Evolutionary conservation across 768 basidiomycete genomes (phyloP).

Genomic region (Gyrodon lividus): DNA sequence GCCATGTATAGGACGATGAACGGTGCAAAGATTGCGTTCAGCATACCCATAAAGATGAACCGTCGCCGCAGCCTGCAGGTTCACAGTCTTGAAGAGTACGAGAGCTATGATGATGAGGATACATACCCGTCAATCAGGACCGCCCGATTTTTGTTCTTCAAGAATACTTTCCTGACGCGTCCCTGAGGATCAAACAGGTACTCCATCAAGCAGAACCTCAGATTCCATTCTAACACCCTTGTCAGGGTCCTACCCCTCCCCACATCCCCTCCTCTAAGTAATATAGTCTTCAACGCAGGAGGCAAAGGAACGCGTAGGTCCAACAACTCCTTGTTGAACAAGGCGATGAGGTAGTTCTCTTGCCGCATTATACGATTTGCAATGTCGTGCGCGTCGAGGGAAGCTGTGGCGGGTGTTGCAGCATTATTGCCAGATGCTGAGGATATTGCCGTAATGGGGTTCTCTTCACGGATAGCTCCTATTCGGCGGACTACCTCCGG

Average conservation of each 20-base stretch:
- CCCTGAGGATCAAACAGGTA: conserved; percentile 93
- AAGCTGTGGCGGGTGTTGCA: conserved; percentile 71
- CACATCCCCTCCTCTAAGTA: conserved; percentile 43
- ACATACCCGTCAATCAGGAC: conserved; percentile 82
- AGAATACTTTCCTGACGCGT: conserved; percentile 84
- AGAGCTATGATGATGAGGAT: not conserved
- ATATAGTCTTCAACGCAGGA: conserved; percentile 46
- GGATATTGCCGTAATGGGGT: conserved; percentile 87
- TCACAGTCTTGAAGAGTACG: conserved; percentile 1
- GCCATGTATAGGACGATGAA: conserved; percentile 96
- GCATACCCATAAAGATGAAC: conserved; percentile 94
- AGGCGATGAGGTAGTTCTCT: conserved; percentile 96
- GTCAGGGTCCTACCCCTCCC: conserved; percentile 82
- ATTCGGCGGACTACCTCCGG: conserved; percentile 91
- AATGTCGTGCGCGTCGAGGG: conserved; percentile 96
- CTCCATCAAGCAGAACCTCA: conserved; percentile 92
- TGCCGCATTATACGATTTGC: conserved; percentile 97
- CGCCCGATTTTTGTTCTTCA: conserved; percentile 78
- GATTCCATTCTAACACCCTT: conserved; percentile 93
- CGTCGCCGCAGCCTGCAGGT: conserved; percentile 67
- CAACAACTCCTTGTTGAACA: conserved; percentile 96
- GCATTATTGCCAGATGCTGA: conserved; percentile 50
- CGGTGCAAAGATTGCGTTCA: conserved; percentile 94
- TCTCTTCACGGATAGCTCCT: conserved; percentile 85
- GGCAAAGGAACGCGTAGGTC: conserved; percentile 87